Evolutionary conservation across 2,329 filamentous ascomycete genomes (phyloP).

Genomic region (Apiospora koreana): DNA sequence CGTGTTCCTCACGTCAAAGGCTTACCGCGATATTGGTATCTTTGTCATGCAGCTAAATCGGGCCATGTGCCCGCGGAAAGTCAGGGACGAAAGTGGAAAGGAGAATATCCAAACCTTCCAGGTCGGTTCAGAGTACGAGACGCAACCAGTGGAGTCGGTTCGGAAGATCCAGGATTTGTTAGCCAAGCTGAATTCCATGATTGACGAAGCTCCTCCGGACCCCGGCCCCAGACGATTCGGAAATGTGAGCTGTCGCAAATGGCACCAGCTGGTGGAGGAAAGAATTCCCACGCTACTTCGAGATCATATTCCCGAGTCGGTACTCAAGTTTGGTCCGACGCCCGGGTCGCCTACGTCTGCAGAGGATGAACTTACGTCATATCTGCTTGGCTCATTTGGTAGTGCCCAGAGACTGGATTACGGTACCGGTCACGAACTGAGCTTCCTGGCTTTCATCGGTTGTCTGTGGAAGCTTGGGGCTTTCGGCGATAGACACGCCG

Average conservation of each 20-base stretch:
- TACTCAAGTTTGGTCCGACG: conserved; percentile 28
- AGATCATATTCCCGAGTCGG: conserved; percentile 50
- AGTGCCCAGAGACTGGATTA: conserved; percentile 90
- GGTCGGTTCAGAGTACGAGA: conserved; percentile 41
- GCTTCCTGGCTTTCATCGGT: conserved; percentile 88
- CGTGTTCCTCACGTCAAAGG: conserved; percentile 76
- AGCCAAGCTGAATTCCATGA: conserved; percentile 61
- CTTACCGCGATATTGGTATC: conserved; percentile 82
- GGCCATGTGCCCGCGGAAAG: conserved; percentile 73
- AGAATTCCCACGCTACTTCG: conserved; percentile 57
- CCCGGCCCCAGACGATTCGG: conserved; percentile 87
- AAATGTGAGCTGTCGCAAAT: conserved; percentile 85
- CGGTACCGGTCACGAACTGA: conserved; percentile 93
- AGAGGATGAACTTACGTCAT: conserved; percentile 70
- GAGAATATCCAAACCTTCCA: conserved; percentile 49
- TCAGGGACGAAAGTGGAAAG: conserved; percentile 36
- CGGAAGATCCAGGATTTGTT: conserved; percentile 67
- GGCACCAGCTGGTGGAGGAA: conserved; percentile 71
- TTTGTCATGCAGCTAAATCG: conserved; percentile 91
- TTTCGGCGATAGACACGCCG: conserved; percentile 60
- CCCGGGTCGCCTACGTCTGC: conserved; percentile 39
- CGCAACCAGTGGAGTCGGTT: conserved; percentile 56
- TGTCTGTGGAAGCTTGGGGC: conserved; percentile 87
- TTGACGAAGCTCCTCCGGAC: conserved; percentile 81
- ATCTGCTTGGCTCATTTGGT: conserved; percentile 84